A percentile compares a stretch with the other conserved stretches of the same genome.
phyloP scores from a whole-genome alignment of 73 alveolate species.

The Paramecium biaurelia region DNA sequence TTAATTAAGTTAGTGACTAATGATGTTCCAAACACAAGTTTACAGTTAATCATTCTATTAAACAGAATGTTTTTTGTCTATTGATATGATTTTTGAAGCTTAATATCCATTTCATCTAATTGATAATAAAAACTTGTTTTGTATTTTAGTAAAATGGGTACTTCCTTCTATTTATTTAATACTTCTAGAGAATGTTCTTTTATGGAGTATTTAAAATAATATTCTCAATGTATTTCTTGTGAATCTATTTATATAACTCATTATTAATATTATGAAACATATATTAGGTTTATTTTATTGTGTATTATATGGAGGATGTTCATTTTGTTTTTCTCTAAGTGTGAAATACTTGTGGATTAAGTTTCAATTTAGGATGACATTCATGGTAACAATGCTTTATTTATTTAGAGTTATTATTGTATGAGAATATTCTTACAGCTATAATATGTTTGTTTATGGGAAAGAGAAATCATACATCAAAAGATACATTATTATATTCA shows the following conservation, averaged over 20 bases:
- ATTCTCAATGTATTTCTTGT: not conserved
- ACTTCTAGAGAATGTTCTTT: not conserved
- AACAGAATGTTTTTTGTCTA: no score
- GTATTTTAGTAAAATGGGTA: no score
- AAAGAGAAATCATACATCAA: constrained; percentile 10
- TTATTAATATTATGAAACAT: not conserved
- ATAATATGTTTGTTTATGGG: constrained; percentile 1
- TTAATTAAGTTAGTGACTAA: no score
- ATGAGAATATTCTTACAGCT: not conserved
- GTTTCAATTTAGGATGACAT: not conserved
- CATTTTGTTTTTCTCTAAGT: constrained; percentile 14
- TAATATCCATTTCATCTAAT: not conserved
- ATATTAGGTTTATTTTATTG: constrained; percentile 43
- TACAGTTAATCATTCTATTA: no score
- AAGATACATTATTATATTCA: constrained; percentile 7
- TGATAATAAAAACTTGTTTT: no score
- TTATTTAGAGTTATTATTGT: not conserved
- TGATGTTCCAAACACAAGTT: no score
- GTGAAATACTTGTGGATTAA: not conserved
- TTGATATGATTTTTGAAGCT: no score
- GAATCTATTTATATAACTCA: not conserved
- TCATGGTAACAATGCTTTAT: not conserved
- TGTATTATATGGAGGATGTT: constrained; percentile 6
- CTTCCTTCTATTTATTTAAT: no score
- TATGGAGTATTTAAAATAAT: not conserved